Evolutionary conservation across 208 protist species (phyloP), one percentile per base, ranked within the genome.

Genomic region (Trypanosoma caninum): DNA sequence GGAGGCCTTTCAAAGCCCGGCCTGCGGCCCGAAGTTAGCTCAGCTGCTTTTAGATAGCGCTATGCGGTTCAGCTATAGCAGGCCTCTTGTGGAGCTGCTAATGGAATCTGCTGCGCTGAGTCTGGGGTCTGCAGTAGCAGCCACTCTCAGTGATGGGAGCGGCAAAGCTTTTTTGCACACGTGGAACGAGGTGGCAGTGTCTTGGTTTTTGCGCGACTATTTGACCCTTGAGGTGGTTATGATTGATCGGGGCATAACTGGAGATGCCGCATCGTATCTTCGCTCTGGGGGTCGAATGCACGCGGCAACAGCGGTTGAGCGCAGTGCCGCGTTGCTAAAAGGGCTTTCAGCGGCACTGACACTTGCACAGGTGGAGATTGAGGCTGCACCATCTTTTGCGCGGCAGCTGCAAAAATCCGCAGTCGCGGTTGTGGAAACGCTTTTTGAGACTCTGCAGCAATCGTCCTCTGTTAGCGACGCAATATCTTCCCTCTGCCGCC

Each of bases 1-100:
- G 56, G 80, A 91, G 61, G 72, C 84, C 0, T 64, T 93, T 31
- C 50, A 60, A 23, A 79, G 82, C 59, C 74, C 74, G 5, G 78
- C 80, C 18, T 80, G 74, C 65, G 65, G 80, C 22, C 72, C 79
- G 1, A 57, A 27, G 22, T 65, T 89, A 22, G 56, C 78, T 37
- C 53, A 71, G 48, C 70, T 65, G 47, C 74, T 89, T 23, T 64
- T 87, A 11, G 30, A 55, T 20, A 73, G 71, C 5, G 77, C 76
- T 0, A 69, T 76, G 13, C 68, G 68, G 16, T 88, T 78, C 55
- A 31, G 73, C 38, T 87, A 87, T 42, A 45, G 81, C 7, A 38
- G 50, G 18, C 68, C 74, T 20, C 55, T 91, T 10, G 57, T 84
- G 46, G 55, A 75, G 40, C 28, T 46, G 5, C 58, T 80, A 41